Evolutionary conservation across 1,284 basidiomycete species (phyloP).

Genomic region (Mycosarcoma mackinlayi): DNA sequence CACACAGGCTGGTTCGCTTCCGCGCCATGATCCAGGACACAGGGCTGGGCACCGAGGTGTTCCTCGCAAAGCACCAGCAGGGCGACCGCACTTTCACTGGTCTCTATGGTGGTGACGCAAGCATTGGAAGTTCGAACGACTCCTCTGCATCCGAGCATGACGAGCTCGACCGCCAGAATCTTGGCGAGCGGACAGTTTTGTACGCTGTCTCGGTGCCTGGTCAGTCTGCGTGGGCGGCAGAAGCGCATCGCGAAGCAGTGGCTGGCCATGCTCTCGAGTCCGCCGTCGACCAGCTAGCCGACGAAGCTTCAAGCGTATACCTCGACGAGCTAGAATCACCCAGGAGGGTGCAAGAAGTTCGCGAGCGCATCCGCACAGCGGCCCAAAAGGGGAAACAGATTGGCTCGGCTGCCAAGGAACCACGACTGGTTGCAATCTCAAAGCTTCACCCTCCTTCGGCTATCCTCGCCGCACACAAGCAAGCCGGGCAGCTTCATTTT

Average conservation of each 20-base stretch:
- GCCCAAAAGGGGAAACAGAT: slow-evolving; percentile 39
- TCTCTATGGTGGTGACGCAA: slow-evolving; percentile 40
- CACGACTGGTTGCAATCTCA: slow-evolving; percentile 85
- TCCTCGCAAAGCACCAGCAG: slow-evolving; percentile 48
- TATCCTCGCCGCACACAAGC: slow-evolving; percentile 74
- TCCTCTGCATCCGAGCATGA: slow-evolving; percentile 9
- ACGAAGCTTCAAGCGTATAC: slow-evolving; percentile 16
- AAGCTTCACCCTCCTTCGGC: slow-evolving; percentile 92
- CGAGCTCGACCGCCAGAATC: slow-evolving; percentile 53
- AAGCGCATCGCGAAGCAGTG: slow-evolving; percentile 22
- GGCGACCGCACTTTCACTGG: slow-evolving; percentile 49
- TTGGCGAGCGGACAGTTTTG: slow-evolving; percentile 66
- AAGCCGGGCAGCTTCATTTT: slow-evolving; percentile 83
- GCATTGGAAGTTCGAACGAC: slow-evolving; percentile 1
- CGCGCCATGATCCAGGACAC: slow-evolving; percentile 69
- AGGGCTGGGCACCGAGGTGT: slow-evolving; percentile 66
- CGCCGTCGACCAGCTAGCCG: slow-evolving; percentile 11
- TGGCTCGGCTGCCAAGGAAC: slow-evolving; percentile 47
- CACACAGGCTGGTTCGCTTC: slow-evolving; percentile 61
- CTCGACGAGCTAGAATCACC: slow-evolving; percentile 29
- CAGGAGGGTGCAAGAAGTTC: slow-evolving; percentile 34
- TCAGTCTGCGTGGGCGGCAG: slow-evolving; percentile 61
- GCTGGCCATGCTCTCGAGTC: not conserved
- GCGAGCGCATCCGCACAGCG: slow-evolving; percentile 41
- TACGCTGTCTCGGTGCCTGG: slow-evolving; percentile 66